phyloP scores from a whole-genome alignment of 176 grass and related monocot genomes.

The Tillandsia fasciculata region DNA sequence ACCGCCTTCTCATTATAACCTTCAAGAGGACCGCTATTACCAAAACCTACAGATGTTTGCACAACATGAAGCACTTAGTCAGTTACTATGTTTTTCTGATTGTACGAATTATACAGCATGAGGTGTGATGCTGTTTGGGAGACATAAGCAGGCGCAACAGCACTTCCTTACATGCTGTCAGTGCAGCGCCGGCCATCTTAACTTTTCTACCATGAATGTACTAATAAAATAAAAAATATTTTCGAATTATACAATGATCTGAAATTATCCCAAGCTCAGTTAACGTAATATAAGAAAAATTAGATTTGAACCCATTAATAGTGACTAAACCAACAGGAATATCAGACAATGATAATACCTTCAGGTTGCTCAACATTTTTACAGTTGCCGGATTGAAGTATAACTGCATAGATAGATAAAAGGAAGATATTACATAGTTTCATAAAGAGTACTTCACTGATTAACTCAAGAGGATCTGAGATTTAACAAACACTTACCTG shows the following conservation, averaged over 20 bases:
- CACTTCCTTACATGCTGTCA: not conserved
- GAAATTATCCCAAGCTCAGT: too few relatives aligned
- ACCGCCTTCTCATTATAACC: slow-evolving; percentile 78
- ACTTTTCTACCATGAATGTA: too few relatives aligned
- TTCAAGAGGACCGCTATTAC: slow-evolving; percentile 95
- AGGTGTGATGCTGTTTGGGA: not conserved
- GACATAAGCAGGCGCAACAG: not conserved
- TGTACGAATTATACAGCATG: too few relatives aligned
- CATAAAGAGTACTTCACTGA: not conserved
- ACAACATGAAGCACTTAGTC: not conserved
- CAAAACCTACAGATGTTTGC: slow-evolving; percentile 42
- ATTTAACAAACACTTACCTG: slow-evolving; percentile 36
- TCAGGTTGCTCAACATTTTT: slow-evolving; percentile 98
- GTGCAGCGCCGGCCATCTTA: too few relatives aligned
- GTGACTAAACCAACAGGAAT: slow-evolving; percentile 6
- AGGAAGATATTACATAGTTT: slow-evolving; percentile 7
- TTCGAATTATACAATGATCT: too few relatives aligned
- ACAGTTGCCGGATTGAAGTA: slow-evolving; percentile 98
- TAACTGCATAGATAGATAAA: slow-evolving; percentile 48
- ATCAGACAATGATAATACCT: slow-evolving; percentile 39
- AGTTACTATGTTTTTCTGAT: not conserved
- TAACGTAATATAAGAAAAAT: slow-evolving; percentile 7
- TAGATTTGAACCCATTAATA: slow-evolving; percentile 20
- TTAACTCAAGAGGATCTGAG: not conserved
- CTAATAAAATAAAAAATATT: too few relatives aligned